phyloP scores from a whole-genome alignment of 176 grass and related monocot species.

The Eragrostis curvula region DNA sequence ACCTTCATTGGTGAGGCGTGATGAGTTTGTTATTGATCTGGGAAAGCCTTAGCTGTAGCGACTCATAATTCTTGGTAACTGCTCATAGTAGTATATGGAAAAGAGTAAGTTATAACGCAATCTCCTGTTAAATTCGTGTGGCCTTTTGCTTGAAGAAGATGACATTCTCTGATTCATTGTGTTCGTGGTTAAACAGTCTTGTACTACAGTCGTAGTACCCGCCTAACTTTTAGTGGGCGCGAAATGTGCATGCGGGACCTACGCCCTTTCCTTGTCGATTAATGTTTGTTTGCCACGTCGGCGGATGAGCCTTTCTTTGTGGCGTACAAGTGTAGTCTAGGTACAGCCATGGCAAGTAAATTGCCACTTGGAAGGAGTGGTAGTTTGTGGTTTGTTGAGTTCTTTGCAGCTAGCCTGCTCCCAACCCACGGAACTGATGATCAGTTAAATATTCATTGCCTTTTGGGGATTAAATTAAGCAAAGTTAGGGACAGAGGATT shows the following conservation, averaged over 20 bases:
- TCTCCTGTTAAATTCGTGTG: not conserved
- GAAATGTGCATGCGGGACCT: slow-evolving; percentile 37
- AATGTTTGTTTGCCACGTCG: slow-evolving; percentile 46
- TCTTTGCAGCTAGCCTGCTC: not conserved
- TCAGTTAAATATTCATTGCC: slow-evolving; percentile 24
- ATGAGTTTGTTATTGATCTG: slow-evolving; percentile 51
- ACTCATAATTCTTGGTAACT: slow-evolving; percentile 57
- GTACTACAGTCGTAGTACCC: not conserved
- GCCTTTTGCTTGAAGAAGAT: slow-evolving; percentile 13
- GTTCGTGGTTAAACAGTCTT: slow-evolving; percentile 14
- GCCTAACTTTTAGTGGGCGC: slow-evolving; percentile 39
- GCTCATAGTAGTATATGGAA: slow-evolving; percentile 59
- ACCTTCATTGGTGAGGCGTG: slow-evolving; percentile 45
- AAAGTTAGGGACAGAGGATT: not conserved
- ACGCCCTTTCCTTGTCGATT: slow-evolving; percentile 40
- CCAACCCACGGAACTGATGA: not conserved
- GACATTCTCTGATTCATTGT: not conserved
- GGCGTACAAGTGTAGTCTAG: slow-evolving; percentile 6
- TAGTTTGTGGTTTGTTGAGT: slow-evolving; percentile 28
- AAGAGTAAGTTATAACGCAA: slow-evolving; percentile 49
- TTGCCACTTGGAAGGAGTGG: slow-evolving; percentile 23
- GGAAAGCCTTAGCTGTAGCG: slow-evolving; percentile 57
- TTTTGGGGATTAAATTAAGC: slow-evolving; percentile 7
- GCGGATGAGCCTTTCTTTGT: slow-evolving; percentile 24
- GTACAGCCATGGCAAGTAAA: slow-evolving; percentile 16